Evolutionary conservation across 1,284 basidiomycete species (phyloP).

Genomic region (Waitea zeae): DNA sequence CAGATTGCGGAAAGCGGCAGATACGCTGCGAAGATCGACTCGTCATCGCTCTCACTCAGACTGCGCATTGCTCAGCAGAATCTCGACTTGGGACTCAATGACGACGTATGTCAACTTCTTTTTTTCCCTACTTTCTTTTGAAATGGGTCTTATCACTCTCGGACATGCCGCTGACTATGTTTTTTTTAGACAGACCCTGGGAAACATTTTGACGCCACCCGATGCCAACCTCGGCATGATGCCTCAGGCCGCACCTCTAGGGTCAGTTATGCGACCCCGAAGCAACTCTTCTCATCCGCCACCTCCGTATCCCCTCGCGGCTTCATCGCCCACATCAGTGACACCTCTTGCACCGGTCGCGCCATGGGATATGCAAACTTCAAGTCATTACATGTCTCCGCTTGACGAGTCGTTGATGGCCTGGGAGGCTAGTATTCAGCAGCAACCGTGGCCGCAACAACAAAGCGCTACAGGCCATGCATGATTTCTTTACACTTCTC

Average conservation of each 20-base stretch:
- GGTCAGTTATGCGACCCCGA: not conserved
- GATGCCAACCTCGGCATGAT: slow-evolving; percentile 4
- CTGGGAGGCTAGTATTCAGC: too few species aligned
- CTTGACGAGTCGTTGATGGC: too few species aligned
- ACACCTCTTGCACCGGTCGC: slow-evolving; percentile 16
- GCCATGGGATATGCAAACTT: not conserved
- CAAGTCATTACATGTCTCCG: not conserved
- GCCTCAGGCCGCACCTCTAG: too few species aligned
- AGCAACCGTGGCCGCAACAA: too few species aligned
- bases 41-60: slow-evolving; percentile 25
- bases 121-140: not conserved
- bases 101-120: slow-evolving; percentile 28
- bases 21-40: slow-evolving; percentile 30
- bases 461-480: too few species aligned
- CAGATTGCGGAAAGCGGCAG: slow-evolving; percentile 36
- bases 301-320: not conserved
- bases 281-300: not conserved
- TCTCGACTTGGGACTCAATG: slow-evolving; percentile 36
- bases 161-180: too few species aligned
- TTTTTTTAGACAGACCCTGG: slow-evolving; percentile 21
- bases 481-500: too few species aligned
- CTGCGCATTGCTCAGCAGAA: slow-evolving; percentile 33
- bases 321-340: slow-evolving; percentile 13
- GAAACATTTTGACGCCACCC: slow-evolving; percentile 14
- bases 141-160: not conserved